Evolutionary conservation across 306 rosid genomes (phyloP).

Genomic region (Leucaena leucocephala): DNA sequence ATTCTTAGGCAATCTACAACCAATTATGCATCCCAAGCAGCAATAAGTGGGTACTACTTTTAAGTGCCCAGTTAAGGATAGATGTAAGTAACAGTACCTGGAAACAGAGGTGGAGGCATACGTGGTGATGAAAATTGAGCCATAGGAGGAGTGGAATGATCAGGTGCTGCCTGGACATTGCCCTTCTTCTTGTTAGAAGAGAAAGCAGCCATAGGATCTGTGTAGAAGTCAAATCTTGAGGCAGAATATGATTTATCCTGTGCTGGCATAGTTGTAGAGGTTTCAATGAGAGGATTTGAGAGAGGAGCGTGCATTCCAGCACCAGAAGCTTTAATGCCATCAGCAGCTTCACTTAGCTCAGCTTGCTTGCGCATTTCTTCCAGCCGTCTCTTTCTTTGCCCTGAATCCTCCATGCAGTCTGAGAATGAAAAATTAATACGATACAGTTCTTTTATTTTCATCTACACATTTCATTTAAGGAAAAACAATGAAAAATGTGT

Average conservation of each 20-base stretch:
- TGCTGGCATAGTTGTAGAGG: conserved; percentile 36
- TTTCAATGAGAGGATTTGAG: conserved; percentile 74
- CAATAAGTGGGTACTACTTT: conserved; percentile 10
- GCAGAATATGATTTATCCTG: conserved; percentile 44
- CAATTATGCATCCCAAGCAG: conserved; percentile 1
- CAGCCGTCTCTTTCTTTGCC: conserved; percentile 75
- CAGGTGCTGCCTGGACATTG: conserved; percentile 39
- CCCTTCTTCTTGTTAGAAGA: conserved; percentile 54
- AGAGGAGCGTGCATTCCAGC: conserved; percentile 51
- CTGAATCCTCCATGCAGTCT: conserved; percentile 81
- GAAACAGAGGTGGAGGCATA: not conserved
- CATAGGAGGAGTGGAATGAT: conserved; percentile 48
- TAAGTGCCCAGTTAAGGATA: not conserved
- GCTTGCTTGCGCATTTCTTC: conserved; percentile 80
- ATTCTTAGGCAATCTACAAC: not conserved
- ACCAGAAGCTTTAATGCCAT: conserved; percentile 30
- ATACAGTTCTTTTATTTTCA: not conserved
- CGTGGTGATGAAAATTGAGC: conserved; percentile 43
- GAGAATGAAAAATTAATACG: conserved; percentile 9
- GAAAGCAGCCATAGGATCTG: conserved; percentile 92
- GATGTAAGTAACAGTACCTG: conserved; percentile 45
- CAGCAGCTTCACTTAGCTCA: conserved; percentile 51
- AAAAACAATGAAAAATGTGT: not conserved
- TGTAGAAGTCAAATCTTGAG: conserved; percentile 82
- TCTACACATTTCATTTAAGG: not conserved